Evolutionary conservation across 2,329 filamentous ascomycete genomes (phyloP).

Genomic region (Neofusicoccum parvum): DNA sequence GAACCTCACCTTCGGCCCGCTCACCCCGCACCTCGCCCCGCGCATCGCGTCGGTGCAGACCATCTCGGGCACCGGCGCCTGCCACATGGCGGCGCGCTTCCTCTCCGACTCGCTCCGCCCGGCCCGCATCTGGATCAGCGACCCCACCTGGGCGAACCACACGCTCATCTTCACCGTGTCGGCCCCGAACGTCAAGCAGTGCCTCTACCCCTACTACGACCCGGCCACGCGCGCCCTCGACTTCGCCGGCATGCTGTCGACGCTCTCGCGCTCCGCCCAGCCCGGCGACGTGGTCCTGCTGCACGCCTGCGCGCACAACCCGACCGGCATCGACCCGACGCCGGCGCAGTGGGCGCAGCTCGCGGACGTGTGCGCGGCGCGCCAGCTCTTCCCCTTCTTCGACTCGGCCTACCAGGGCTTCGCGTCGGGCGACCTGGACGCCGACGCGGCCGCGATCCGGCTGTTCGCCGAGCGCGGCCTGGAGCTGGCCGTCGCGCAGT

Average conservation of each 20-base stretch:
- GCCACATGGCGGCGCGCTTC: constrained; percentile 34
- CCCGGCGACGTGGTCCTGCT: constrained; percentile 39
- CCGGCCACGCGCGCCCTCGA: constrained; percentile 29
- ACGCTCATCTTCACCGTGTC: constrained; percentile 33
- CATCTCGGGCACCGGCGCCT: constrained; percentile 42
- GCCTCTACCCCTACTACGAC: constrained; percentile 34
- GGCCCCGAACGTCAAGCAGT: constrained; percentile 24
- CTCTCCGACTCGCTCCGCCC: constrained; percentile 28
- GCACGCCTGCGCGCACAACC: constrained; percentile 44
- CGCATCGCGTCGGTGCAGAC: constrained; percentile 38
- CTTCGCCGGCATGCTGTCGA: constrained; percentile 33
- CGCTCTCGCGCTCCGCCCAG: constrained; percentile 29
- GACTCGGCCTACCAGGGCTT: constrained; percentile 46
- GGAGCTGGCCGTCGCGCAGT: constrained; percentile 36
- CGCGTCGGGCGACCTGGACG: constrained; percentile 36
- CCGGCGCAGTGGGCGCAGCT: constrained; percentile 39
- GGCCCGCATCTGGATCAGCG: constrained; percentile 34
- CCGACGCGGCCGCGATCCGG: constrained; percentile 40
- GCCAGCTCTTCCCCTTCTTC: constrained; percentile 39
- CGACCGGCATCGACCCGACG: constrained; percentile 41
- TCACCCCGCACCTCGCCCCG: not conserved
- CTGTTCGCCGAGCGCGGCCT: constrained; percentile 29
- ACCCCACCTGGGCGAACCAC: constrained; percentile 40
- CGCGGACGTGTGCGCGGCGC: constrained; percentile 34
- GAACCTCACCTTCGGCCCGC: constrained; percentile 31